These are phyloP conservation scores for Corymbia calophylla DNA, from an alignment of 441 rosid species.

Conservation along the genomic window DNA sequence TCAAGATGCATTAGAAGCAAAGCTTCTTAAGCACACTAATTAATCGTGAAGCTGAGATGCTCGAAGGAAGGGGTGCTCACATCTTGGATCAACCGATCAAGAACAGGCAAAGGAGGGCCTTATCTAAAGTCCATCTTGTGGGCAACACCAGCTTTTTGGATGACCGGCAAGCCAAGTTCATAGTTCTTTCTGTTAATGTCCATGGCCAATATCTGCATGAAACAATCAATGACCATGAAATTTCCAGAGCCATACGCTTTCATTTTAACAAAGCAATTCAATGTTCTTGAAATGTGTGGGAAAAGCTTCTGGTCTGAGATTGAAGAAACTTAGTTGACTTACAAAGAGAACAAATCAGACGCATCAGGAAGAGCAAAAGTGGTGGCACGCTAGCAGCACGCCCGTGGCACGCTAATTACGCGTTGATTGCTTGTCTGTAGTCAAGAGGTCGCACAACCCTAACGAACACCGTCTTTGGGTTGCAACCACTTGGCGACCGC, in stretches of 20 bases:
- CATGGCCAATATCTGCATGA: conserved; percentile 82
- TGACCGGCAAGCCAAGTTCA: conserved; percentile 79
- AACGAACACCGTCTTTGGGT: no score
- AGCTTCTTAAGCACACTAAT: neutral
- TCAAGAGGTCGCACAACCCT: no score
- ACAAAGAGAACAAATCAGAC: neutral
- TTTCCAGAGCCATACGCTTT: neutral
- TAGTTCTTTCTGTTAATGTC: conserved; percentile 88
- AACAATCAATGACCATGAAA: neutral
- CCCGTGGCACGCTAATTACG: conserved; percentile 19
- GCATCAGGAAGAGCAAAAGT: conserved; percentile 94
- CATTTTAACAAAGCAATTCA: neutral
- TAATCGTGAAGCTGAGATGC: neutral
- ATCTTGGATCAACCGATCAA: conserved; percentile 70
- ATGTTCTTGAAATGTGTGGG: neutral
- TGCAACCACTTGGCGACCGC: no score
- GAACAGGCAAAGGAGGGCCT: conserved; percentile 95
- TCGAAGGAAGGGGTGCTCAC: conserved; percentile 29
- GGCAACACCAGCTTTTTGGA: conserved; percentile 87
- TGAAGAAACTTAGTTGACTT: neutral
- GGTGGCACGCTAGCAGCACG: conserved; percentile 86
- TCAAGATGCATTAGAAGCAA: neutral
- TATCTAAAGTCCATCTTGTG: conserved; percentile 89
- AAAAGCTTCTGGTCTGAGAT: neutral
- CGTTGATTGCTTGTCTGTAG: no score